Evolutionary conservation across 257 asterid species (phyloP).

Genomic region (Echites panduratus): DNA sequence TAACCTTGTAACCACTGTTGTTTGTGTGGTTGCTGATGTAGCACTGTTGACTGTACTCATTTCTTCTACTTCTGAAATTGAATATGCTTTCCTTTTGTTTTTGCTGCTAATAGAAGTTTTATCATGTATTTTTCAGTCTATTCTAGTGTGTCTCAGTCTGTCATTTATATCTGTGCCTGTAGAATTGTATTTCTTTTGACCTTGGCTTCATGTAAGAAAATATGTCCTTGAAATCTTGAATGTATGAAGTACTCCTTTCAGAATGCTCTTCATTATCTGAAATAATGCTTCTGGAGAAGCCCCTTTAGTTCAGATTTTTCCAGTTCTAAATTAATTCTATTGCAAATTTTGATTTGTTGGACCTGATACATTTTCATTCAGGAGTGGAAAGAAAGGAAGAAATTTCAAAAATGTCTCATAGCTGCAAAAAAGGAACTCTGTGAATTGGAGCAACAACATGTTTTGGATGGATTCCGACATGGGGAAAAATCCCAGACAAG

Average conservation of each 20-base stretch:
- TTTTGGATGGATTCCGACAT: constrained; percentile 69
- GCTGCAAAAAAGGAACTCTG: constrained; percentile 83
- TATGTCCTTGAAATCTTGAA: not conserved
- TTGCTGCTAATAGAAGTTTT: not conserved
- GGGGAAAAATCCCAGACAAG: constrained; percentile 71
- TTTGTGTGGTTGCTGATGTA: not conserved
- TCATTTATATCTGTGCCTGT: not conserved
- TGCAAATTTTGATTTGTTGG: constrained; percentile 2
- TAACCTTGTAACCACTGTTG: not conserved
- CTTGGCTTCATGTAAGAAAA: not conserved
- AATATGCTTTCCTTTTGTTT: not conserved
- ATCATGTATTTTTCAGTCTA: not conserved
- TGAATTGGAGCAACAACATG: constrained; percentile 85
- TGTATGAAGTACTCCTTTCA: not conserved
- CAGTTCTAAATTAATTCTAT: not conserved
- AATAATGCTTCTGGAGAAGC: not conserved
- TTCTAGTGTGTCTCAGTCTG: not conserved
- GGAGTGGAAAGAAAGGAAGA: constrained; percentile 98
- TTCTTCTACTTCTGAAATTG: not conserved
- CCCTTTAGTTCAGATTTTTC: constrained; percentile 1
- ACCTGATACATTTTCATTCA: constrained; percentile 28
- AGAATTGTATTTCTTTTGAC: not conserved
- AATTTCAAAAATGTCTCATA: constrained; percentile 65
- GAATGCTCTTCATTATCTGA: not conserved
- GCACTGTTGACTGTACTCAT: not conserved